Percentiles rank a stretch among this genome's conserved stretches.
Evolutionary conservation across 163 green algal genomes (phyloP).

Genomic region (Scenedesmus sp.): DNA sequence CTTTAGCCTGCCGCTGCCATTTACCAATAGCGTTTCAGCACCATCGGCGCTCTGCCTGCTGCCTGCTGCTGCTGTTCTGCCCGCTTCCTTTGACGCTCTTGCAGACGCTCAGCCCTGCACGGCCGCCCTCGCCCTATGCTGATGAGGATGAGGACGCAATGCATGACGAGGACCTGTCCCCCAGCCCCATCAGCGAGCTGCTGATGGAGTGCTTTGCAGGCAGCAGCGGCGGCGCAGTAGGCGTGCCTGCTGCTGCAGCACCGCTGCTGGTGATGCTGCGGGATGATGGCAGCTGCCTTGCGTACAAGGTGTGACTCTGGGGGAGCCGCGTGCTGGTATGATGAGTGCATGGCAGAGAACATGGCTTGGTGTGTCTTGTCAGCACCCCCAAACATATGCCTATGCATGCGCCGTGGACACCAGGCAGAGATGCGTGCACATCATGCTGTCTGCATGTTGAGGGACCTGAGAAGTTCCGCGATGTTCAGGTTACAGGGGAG

Average conservation of each 20-base stretch:
- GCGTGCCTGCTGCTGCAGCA: constrained; percentile 58
- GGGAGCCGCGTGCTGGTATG: no score
- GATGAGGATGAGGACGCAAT: constrained; percentile 31
- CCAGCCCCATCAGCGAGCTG: constrained; percentile 62
- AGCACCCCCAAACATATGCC: no score
- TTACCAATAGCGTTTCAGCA: no score
- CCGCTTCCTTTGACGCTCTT: not conserved
- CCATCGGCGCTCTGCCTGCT: not conserved
- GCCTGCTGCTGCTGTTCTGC: constrained; percentile 44
- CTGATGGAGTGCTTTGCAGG: constrained; percentile 73
- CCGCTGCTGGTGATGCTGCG: constrained; percentile 80
- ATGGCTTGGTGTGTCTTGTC: no score
- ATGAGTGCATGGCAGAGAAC: no score
- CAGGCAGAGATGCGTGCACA: no score
- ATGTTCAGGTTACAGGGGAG: no score
- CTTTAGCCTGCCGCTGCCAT: no score
- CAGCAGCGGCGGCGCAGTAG: constrained; percentile 6
- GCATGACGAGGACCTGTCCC: not conserved
- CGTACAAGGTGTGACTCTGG: constrained; percentile 71
- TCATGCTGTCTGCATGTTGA: no score
- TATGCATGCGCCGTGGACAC: no score
- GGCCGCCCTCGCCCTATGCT: not conserved
- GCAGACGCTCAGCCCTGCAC: constrained; percentile 17
- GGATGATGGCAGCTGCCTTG: constrained; percentile 72
- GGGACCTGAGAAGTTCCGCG: no score